Percentiles rank a stretch among this genome's conserved stretches.
These are phyloP conservation scores for Polygonum aviculare DNA, from an alignment of 148 eudicot species.

Conservation along the genomic window DNA sequence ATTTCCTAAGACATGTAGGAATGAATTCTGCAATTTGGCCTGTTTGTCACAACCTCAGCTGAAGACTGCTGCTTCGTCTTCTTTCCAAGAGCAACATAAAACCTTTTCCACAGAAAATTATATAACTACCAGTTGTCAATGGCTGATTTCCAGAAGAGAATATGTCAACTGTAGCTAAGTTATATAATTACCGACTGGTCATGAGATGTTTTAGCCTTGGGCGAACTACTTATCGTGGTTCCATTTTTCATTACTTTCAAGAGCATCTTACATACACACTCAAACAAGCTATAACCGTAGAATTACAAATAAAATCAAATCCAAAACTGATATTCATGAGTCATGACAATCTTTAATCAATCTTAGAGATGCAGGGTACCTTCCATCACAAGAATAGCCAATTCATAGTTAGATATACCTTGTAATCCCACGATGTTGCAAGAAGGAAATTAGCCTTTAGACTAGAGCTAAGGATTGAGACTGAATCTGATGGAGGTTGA, in stretches of 20 bases:
- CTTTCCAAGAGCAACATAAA: constrained; percentile 92
- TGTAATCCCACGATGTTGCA: constrained; percentile 97
- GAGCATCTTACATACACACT: constrained; percentile 56
- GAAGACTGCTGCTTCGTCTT: constrained; percentile 88
- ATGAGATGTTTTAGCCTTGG: constrained; percentile 73
- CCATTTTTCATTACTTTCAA: constrained; percentile 79
- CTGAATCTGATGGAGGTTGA: constrained; percentile 62
- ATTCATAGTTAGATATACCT: constrained; percentile 31
- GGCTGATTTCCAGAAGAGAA: not conserved
- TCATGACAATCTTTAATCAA: not conserved
- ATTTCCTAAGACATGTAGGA: too few species aligned
- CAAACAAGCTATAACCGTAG: not conserved
- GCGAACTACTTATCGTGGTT: constrained; percentile 36
- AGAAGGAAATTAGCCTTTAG: constrained; percentile 84
- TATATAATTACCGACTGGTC: constrained; percentile 65
- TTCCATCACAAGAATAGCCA: not conserved
- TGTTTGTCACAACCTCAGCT: constrained; percentile 98
- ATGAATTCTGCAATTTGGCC: constrained; percentile 80
- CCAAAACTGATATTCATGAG: not conserved
- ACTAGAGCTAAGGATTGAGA: constrained; percentile 75
- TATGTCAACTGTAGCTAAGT: not conserved
- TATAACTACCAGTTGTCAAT: not conserved
- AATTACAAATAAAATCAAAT: not conserved
- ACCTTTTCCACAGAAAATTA: constrained; percentile 32
- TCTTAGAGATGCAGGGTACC: not conserved